These are phyloP conservation scores for Cajanus cajan DNA, from an alignment of 306 rosid genomes.

Conservation along the genomic window DNA sequence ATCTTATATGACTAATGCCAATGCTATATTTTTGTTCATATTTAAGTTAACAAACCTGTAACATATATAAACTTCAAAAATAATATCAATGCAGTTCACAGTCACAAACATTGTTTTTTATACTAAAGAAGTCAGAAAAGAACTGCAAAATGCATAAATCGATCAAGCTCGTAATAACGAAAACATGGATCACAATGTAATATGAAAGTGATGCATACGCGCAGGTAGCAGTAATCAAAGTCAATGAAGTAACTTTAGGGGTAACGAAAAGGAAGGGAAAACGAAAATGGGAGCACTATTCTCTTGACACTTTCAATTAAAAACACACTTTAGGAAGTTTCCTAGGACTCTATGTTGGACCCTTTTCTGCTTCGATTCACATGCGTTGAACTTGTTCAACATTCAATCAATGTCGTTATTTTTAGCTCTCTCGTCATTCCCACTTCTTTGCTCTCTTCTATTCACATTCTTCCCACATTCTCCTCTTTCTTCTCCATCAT, in stretches of 20 bases:
- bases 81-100: too few relatives aligned
- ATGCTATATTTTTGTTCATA: too few relatives aligned
- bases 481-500: not conserved
- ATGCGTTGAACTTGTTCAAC: not conserved
- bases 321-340: not conserved
- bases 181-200: not conserved
- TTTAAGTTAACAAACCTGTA: too few relatives aligned
- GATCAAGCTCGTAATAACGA: too few relatives aligned
- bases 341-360: not conserved
- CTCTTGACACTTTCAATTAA: conserved; percentile 5
- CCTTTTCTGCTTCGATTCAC: not conserved
- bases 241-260: conserved; percentile 15
- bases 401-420: not conserved
- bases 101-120: too few relatives aligned
- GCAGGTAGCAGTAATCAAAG: not conserved
- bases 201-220: conserved; percentile 14
- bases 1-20: too few relatives aligned
- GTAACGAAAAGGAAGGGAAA: not conserved
- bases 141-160: too few relatives aligned
- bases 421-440: not conserved
- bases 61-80: too few relatives aligned
- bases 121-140: too few relatives aligned
- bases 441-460: not conserved
- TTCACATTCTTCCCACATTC: not conserved
- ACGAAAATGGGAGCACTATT: not conserved